A percentile compares a stretch with the other conserved stretches of the same genome.
Evolutionary conservation across 2,329 filamentous ascomycete species (phyloP).

Genomic region (Mycocentrospora acerina): DNA sequence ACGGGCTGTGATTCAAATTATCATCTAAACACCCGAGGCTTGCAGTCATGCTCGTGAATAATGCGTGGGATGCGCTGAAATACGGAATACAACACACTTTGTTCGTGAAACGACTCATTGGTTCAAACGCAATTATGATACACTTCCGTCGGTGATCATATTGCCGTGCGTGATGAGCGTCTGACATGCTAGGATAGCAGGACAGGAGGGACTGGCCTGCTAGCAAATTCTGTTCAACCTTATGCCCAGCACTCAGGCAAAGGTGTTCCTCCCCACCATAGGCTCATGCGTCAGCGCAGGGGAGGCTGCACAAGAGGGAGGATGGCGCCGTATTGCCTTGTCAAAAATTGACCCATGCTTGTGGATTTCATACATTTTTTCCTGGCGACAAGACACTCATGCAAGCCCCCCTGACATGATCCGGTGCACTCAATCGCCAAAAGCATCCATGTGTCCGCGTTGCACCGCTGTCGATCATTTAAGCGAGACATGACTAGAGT

Average conservation of each 20-base stretch:
- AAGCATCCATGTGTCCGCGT: constrained; percentile 30
- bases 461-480: constrained; percentile 41
- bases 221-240: constrained; percentile 2
- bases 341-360: constrained; percentile 8
- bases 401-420: constrained; percentile 34
- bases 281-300: constrained; percentile 26
- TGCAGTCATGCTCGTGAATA: constrained; percentile 25
- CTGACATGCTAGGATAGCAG: neutral
- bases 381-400: constrained; percentile 27
- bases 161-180: neutral
- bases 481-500: constrained; percentile 38
- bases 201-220: neutral
- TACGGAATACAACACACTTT: constrained; percentile 4
- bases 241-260: constrained; percentile 1
- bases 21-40: constrained; percentile 24
- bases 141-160: neutral
- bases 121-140: too few species aligned
- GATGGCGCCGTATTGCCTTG: constrained; percentile 3
- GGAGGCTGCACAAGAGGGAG: constrained; percentile 11
- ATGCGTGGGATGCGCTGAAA: constrained; percentile 30
- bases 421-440: constrained; percentile 29
- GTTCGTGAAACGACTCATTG: constrained; percentile 1
- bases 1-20: constrained; percentile 21
- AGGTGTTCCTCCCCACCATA: constrained; percentile 8
- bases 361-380: constrained; percentile 18